Evolutionary conservation across 2,329 filamentous ascomycete species (phyloP).

Genomic region (Penicillium brevicompactum): DNA sequence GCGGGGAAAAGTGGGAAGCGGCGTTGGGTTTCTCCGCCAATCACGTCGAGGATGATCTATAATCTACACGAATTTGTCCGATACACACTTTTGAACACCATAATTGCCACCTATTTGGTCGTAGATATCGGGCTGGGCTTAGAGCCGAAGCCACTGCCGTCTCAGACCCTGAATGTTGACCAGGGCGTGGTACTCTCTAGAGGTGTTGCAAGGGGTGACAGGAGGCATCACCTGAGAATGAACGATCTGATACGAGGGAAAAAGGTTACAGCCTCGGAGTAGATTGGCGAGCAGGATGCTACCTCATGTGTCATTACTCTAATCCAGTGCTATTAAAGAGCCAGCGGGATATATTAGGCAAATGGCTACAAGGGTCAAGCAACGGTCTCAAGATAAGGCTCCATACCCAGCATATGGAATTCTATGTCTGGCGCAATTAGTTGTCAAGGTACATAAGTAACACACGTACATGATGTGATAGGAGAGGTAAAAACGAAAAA

Average conservation of each 20-base stretch:
- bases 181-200: not conserved
- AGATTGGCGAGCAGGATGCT: conserved; percentile 3
- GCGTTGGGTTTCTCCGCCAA: conserved; percentile 38
- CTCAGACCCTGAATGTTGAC: not conserved
- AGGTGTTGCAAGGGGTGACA: not conserved
- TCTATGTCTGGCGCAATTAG: not conserved
- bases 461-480: not conserved
- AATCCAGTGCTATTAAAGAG: not conserved
- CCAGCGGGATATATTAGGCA: not conserved
- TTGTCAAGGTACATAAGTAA: not conserved
- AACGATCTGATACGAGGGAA: conserved; percentile 25
- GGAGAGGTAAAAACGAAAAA: not conserved
- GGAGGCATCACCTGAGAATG: not conserved
- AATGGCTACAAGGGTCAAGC: not conserved
- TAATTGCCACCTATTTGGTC: no score
- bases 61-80: not conserved
- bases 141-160: not conserved
- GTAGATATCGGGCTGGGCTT: no score
- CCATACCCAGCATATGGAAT: not conserved
- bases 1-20: conserved; percentile 22
- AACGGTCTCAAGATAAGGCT: not conserved
- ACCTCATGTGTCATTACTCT: conserved; percentile 3
- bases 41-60: conserved; percentile 15
- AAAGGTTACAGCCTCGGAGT: conserved; percentile 8
- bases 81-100: no score